Conservation (phyloP, 148 eudicot genomes). For the Spergularia bocconei region DNA sequence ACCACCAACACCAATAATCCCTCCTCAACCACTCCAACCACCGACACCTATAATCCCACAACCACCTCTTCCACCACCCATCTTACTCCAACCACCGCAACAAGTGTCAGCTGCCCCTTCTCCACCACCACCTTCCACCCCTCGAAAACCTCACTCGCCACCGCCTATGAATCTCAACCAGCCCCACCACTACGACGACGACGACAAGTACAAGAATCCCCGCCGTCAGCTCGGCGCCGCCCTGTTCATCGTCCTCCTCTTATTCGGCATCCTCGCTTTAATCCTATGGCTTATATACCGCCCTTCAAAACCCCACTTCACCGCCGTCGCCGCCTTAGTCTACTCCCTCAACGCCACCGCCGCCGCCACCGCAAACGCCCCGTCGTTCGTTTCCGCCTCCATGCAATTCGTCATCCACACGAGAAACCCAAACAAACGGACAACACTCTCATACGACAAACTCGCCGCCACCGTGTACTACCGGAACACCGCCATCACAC, state of each 20-base stretch:
- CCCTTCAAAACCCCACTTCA: slow-evolving; percentile 61
- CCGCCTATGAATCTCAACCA: not conserved
- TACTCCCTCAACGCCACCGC: slow-evolving; percentile 47
- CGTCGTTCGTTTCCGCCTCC: slow-evolving; percentile 42
- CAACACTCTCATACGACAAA: slow-evolving; percentile 53
- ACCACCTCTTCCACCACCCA: slow-evolving; percentile 12
- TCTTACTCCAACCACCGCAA: slow-evolving; percentile 10
- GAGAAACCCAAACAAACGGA: slow-evolving; percentile 58
- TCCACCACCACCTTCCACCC: slow-evolving; percentile 10
- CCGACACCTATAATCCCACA: slow-evolving; percentile 16
- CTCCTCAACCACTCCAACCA: slow-evolving; percentile 2
- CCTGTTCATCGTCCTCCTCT: slow-evolving; percentile 31
- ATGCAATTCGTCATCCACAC: slow-evolving; percentile 64
- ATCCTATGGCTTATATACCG: slow-evolving; percentile 67
- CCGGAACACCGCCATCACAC: slow-evolving; percentile 58
- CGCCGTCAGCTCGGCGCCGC: slow-evolving; percentile 21
- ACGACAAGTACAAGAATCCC: not conserved
- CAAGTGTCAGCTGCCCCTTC: not conserved
- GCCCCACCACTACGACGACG: slow-evolving; percentile 1
- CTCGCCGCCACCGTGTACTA: slow-evolving; percentile 56
- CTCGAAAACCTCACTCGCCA: slow-evolving; percentile 11
- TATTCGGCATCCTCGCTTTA: slow-evolving; percentile 48
- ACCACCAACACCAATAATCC: slow-evolving; percentile 15
- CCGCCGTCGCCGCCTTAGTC: slow-evolving; percentile 41
- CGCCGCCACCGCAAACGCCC: slow-evolving; percentile 42